These are phyloP conservation scores for Rosa hybrid DNA, from an alignment of 331 rosid species.

Conservation along the genomic window DNA sequence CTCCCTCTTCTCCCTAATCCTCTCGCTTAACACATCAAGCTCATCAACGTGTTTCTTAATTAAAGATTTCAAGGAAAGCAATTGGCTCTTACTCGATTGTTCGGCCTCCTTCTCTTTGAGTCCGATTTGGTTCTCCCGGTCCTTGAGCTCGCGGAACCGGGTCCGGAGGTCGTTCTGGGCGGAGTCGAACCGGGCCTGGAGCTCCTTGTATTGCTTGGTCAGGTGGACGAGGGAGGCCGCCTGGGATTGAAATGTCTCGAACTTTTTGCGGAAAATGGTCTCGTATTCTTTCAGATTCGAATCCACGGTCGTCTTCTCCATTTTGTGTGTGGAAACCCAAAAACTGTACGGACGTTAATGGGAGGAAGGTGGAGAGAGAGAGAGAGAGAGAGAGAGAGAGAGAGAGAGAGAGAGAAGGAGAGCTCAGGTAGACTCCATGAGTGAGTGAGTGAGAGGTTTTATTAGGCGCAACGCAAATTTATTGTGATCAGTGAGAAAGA, in stretches of 20 bases:
- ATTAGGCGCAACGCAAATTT: too few species aligned
- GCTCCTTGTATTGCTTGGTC: background rate
- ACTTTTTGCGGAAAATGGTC: background rate
- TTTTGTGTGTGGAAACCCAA: background rate
- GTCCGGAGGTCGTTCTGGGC: constrained; percentile 16
- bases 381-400: too few species aligned
- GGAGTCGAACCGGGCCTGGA: constrained; percentile 27
- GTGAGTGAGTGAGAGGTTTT: too few species aligned
- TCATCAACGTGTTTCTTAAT: constrained; percentile 35
- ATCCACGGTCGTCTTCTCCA: background rate
- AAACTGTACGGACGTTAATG: too few species aligned
- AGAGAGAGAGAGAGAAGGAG: too few species aligned
- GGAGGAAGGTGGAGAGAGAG: too few species aligned
- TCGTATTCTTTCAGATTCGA: background rate
- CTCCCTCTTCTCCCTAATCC: constrained; percentile 15
- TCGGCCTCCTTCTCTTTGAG: constrained; percentile 28
- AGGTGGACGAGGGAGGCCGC: background rate
- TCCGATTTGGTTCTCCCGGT: constrained; percentile 23
- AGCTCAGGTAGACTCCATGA: too few species aligned
- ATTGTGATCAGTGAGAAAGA: too few species aligned
- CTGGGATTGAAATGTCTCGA: background rate
- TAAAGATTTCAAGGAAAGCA: constrained; percentile 19
- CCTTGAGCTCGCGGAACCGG: constrained; percentile 21
- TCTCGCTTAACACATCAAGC: constrained; percentile 25
- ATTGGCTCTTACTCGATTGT: background rate